Evolutionary conservation across 2,329 filamentous ascomycete genomes (phyloP).

Genomic region (Pezicula carpinea): DNA sequence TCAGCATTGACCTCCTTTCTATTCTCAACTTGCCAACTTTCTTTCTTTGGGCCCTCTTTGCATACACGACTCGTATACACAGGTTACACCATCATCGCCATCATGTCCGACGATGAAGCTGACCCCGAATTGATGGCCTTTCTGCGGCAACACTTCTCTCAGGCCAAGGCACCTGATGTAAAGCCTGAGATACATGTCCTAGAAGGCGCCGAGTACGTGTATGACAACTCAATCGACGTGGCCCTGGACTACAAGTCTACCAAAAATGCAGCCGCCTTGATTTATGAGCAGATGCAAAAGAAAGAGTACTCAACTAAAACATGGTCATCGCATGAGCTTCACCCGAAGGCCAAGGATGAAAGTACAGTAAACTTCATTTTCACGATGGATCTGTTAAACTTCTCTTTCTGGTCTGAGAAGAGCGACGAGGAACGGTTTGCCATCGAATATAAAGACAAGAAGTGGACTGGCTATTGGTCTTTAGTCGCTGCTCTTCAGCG

Average conservation of each 20-base stretch:
- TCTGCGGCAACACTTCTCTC: slow-evolving; percentile 72
- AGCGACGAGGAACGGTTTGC: slow-evolving; percentile 68
- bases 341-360: slow-evolving; percentile 79
- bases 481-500: slow-evolving; percentile 82
- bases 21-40: background rate
- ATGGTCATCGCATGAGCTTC: slow-evolving; percentile 86
- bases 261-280: slow-evolving; percentile 74
- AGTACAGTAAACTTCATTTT: slow-evolving; percentile 88
- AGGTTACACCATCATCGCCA: slow-evolving; percentile 11
- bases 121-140: slow-evolving; percentile 85
- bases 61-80: background rate
- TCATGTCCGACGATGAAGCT: slow-evolving; percentile 87
- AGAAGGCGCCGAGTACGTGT: slow-evolving; percentile 77
- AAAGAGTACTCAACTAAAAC: slow-evolving; percentile 78
- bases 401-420: slow-evolving; percentile 86
- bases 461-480: slow-evolving; percentile 95
- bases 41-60: background rate
- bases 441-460: slow-evolving; percentile 73
- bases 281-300: slow-evolving; percentile 77
- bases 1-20: background rate
- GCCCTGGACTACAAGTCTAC: slow-evolving; percentile 79
- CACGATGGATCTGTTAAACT: slow-evolving; percentile 94
- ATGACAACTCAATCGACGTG: slow-evolving; percentile 89
- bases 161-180: slow-evolving; percentile 45
- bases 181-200: slow-evolving; percentile 78